A percentile compares a stretch with the other conserved stretches of the same genome.
phyloP scores from a whole-genome alignment of 192 early-diverging fungal species.

The Backusella australiensis region DNA sequence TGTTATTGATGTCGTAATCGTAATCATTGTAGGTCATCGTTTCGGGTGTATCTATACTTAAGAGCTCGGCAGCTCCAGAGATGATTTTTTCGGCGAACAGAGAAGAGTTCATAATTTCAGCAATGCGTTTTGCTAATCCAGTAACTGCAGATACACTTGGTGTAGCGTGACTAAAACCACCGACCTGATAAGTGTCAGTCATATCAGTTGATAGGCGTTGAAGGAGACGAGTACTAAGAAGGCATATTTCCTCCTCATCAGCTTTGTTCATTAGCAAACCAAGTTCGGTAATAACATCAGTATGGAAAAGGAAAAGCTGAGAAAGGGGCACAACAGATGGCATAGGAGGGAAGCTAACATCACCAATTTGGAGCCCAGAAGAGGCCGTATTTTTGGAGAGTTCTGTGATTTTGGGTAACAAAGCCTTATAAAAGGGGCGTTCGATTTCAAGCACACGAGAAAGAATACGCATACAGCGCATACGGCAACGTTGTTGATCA shows the following conservation, averaged over 20 bases:
- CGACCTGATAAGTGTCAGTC: conserved; percentile 45
- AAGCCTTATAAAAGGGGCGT: conserved; percentile 61
- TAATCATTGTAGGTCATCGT: conserved; percentile 23
- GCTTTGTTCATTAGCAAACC: conserved; percentile 67
- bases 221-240: conserved; percentile 74
- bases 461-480: conserved; percentile 59
- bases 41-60: conserved; percentile 61
- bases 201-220: conserved; percentile 72
- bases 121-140: conserved; percentile 66
- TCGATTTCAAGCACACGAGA: conserved; percentile 69
- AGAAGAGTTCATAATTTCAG: conserved; percentile 64
- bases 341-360: conserved; percentile 41
- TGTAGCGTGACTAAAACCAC: conserved; percentile 35
- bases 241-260: conserved; percentile 67
- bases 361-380: conserved; percentile 31
- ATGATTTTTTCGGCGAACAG: conserved; percentile 67
- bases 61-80: conserved; percentile 73
- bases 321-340: conserved; percentile 71
- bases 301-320: conserved; percentile 71
- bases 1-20: conserved; percentile 32
- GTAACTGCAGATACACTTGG: conserved; percentile 12
- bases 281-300: conserved; percentile 67
- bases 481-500: conserved; percentile 35
- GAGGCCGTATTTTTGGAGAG: conserved; percentile 13
- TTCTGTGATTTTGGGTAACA: conserved; percentile 60